Evolutionary conservation across 2,329 filamentous ascomycete species (phyloP).

Genomic region (Colletotrichum godetiae): DNA sequence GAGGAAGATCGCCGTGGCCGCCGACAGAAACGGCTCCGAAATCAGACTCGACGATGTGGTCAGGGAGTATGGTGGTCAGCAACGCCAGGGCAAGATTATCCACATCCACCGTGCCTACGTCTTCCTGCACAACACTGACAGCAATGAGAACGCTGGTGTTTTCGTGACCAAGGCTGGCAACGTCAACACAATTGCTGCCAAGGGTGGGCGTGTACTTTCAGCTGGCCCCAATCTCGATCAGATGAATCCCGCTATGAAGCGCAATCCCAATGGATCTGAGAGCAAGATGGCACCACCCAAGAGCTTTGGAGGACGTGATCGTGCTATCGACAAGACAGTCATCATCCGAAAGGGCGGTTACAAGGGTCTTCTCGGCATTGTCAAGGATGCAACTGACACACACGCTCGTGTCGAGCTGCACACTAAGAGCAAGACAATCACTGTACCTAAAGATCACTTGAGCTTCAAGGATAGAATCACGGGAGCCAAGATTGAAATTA

Average conservation of each 20-base stretch:
- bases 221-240: slow-evolving; percentile 83
- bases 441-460: slow-evolving; percentile 83
- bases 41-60: slow-evolving; percentile 93
- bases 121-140: slow-evolving; percentile 87
- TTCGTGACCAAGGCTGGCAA: slow-evolving; percentile 89
- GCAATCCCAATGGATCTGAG: slow-evolving; percentile 68
- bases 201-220: slow-evolving; percentile 79
- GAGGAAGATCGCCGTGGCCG: slow-evolving; percentile 87
- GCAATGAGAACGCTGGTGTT: slow-evolving; percentile 87
- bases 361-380: slow-evolving; percentile 93
- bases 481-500: slow-evolving; percentile 81
- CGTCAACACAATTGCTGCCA: slow-evolving; percentile 91
- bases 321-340: slow-evolving; percentile 90
- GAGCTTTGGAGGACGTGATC: slow-evolving; percentile 79
- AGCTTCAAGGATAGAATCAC: slow-evolving; percentile 87
- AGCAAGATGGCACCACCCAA: slow-evolving; percentile 76
- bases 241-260: slow-evolving; percentile 92
- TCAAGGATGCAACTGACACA: slow-evolving; percentile 91
- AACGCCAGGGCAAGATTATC: slow-evolving; percentile 87
- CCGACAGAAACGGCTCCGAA: slow-evolving; percentile 92
- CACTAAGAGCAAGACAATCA: slow-evolving; percentile 92
- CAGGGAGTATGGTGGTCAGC: slow-evolving; percentile 88
- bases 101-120: slow-evolving; percentile 95
- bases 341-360: slow-evolving; percentile 87
- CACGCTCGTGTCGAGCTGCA: slow-evolving; percentile 92